Conservation (phyloP, 257 asterid species). For the Marsdenia floribunda region DNA sequence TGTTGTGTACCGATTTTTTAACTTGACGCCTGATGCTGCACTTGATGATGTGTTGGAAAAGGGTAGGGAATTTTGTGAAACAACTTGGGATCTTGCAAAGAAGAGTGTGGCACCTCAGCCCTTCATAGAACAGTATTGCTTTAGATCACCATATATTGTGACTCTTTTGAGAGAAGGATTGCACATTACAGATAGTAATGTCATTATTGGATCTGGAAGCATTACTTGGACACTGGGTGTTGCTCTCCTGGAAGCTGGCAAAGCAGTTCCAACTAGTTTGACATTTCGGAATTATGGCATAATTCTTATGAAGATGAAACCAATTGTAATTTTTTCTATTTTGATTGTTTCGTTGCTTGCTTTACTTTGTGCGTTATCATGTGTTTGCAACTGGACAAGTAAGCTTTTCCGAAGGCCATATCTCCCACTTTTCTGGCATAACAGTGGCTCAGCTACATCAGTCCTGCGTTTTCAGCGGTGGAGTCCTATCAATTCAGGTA, state of each 20-base stretch:
- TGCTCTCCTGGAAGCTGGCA: conserved; percentile 92
- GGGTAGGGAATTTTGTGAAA: conserved; percentile 74
- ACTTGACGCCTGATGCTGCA: conserved; percentile 58
- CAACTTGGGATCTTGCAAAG: conserved; percentile 70
- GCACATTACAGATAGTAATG: conserved; percentile 69
- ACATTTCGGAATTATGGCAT: conserved; percentile 41
- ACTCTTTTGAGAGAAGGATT: conserved; percentile 85
- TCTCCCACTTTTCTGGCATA: conserved; percentile 69
- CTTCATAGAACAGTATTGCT: conserved; percentile 93
- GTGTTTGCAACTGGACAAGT: conserved; percentile 46
- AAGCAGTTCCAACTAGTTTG: conserved; percentile 44
- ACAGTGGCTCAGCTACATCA: conserved; percentile 46
- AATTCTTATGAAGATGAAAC: conserved; percentile 47
- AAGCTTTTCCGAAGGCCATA: conserved; percentile 50
- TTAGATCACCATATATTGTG: conserved; percentile 83
- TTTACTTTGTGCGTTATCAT: conserved; percentile 53
- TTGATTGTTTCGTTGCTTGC: conserved; percentile 58
- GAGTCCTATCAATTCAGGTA: conserved; percentile 89
- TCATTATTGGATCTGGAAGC: conserved; percentile 82
- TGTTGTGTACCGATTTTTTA: conserved; percentile 74
- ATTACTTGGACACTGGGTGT: conserved; percentile 98
- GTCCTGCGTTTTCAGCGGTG: conserved; percentile 77
- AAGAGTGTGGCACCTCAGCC: conserved; percentile 88
- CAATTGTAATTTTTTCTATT: conserved; percentile 38
- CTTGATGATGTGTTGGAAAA: conserved; percentile 67